Evolutionary conservation across 495 filamentous ascomycete genomes (phyloP).

Genomic region (Aspergillus olivimuriae): DNA sequence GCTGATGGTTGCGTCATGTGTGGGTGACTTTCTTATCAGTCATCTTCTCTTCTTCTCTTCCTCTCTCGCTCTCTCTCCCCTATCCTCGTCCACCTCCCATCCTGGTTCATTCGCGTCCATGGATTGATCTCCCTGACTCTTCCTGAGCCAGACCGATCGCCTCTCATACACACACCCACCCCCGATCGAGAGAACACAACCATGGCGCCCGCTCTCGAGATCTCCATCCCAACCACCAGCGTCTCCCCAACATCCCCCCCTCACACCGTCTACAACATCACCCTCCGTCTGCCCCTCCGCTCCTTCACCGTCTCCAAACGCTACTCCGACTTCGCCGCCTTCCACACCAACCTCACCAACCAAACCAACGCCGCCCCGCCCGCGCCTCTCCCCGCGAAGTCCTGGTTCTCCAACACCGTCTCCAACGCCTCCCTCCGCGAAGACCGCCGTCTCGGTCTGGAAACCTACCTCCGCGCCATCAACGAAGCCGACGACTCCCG

Average conservation of each 20-base stretch:
- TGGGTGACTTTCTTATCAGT: too few relatives aligned
- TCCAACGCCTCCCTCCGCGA: constrained; percentile 72
- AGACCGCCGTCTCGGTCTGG: constrained; percentile 66
- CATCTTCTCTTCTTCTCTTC: too few relatives aligned
- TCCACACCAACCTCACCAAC: constrained; percentile 63
- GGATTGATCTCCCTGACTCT: neutral
- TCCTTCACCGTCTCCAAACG: constrained; percentile 85
- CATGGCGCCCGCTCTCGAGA: constrained; percentile 73
- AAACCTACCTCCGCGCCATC: constrained; percentile 76
- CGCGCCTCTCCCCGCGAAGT: constrained; percentile 66
- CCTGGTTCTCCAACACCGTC: constrained; percentile 79
- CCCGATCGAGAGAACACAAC: constrained; percentile 1
- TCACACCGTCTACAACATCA: constrained; percentile 90
- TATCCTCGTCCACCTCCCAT: too few relatives aligned
- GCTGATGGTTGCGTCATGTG: too few relatives aligned
- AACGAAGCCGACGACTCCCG: constrained; percentile 66
- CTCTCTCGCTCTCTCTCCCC: too few relatives aligned
- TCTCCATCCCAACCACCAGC: constrained; percentile 73
- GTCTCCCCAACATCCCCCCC: constrained; percentile 58
- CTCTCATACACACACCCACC: too few relatives aligned
- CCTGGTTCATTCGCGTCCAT: neutral
- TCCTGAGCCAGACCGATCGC: too few relatives aligned
- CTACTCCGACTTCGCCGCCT: constrained; percentile 82
- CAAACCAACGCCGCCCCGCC: constrained; percentile 59
- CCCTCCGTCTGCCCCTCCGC: constrained; percentile 77